Conservation (phyloP, 129 eudicot species). For the Saussurea involucrata region DNA sequence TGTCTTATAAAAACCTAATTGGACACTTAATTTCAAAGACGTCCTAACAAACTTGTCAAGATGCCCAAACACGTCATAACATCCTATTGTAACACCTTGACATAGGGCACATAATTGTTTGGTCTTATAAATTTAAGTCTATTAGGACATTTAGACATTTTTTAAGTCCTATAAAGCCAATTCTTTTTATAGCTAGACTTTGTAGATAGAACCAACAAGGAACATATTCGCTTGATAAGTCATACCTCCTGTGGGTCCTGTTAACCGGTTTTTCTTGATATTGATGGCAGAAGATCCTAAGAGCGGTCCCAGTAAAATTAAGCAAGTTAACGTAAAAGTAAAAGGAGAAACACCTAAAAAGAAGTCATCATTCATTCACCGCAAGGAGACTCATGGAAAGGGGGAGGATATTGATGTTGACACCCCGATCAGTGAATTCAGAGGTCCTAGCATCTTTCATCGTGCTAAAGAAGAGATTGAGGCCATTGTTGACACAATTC, state of each 20-base stretch:
- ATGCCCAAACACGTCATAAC: not conserved
- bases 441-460: constrained; percentile 69
- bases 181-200: no score
- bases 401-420: constrained; percentile 58
- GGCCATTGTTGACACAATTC: constrained; percentile 59
- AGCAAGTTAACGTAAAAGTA: constrained; percentile 22
- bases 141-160: not conserved
- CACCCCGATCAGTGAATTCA: constrained; percentile 62
- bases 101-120: not conserved
- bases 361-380: constrained; percentile 41
- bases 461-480: constrained; percentile 88
- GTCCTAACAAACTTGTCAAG: not conserved
- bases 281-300: constrained; percentile 28
- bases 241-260: not conserved
- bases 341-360: constrained; percentile 14
- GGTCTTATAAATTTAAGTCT: not conserved
- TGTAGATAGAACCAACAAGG: no score
- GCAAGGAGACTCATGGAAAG: constrained; percentile 70
- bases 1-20: not conserved
- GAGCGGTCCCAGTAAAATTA: constrained; percentile 22
- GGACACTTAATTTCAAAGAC: not conserved
- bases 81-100: not conserved
- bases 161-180: no score
- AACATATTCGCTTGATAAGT: not conserved
- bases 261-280: not conserved